A percentile compares a stretch with the other conserved stretches of the same genome.
These are phyloP conservation scores for Xylariaceae sp. DNA, from an alignment of 2,329 filamentous ascomycete genomes.

Conservation along the genomic window DNA sequence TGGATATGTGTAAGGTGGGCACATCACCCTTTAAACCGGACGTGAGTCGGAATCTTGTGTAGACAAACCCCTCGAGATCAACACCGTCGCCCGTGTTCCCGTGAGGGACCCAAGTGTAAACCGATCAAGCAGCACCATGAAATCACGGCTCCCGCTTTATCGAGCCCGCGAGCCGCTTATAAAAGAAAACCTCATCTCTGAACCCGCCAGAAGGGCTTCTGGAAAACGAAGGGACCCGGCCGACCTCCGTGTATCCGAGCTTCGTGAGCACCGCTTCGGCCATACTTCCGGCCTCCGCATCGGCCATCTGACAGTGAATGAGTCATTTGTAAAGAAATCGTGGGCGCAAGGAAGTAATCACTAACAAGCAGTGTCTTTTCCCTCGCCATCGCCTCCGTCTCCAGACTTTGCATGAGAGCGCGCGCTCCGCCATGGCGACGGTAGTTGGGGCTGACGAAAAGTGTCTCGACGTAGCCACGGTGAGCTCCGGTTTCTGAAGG, in stretches of 20 bases:
- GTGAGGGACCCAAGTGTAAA: too few relatives aligned
- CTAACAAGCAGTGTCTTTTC: constrained; percentile 51
- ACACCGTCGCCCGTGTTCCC: too few relatives aligned
- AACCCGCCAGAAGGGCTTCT: constrained; percentile 44
- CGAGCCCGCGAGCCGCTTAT: constrained; percentile 44
- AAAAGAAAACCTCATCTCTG: constrained; percentile 52
- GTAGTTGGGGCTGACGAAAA: constrained; percentile 50
- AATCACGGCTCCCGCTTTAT: too few relatives aligned
- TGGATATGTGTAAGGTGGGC: too few relatives aligned
- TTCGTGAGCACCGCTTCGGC: constrained; percentile 51
- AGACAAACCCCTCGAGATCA: too few relatives aligned
- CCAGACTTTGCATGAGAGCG: constrained; percentile 48
- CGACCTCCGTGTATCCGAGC: constrained; percentile 53
- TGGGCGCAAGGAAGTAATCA: constrained; percentile 7
- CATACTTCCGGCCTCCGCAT: constrained; percentile 46
- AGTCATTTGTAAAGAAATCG: too few relatives aligned
- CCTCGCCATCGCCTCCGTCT: constrained; percentile 45
- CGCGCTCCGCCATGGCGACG: constrained; percentile 48
- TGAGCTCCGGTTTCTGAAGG: constrained; percentile 52
- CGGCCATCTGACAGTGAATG: constrained; percentile 37
- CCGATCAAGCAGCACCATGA: too few relatives aligned
- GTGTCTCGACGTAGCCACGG: constrained; percentile 51
- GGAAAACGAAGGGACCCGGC: constrained; percentile 51
- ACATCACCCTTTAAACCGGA: too few relatives aligned
- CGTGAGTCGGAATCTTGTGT: too few relatives aligned